Conservation (phyloP, 2,329 filamentous ascomycete genomes). For the Aspergillus clavatus region DNA sequence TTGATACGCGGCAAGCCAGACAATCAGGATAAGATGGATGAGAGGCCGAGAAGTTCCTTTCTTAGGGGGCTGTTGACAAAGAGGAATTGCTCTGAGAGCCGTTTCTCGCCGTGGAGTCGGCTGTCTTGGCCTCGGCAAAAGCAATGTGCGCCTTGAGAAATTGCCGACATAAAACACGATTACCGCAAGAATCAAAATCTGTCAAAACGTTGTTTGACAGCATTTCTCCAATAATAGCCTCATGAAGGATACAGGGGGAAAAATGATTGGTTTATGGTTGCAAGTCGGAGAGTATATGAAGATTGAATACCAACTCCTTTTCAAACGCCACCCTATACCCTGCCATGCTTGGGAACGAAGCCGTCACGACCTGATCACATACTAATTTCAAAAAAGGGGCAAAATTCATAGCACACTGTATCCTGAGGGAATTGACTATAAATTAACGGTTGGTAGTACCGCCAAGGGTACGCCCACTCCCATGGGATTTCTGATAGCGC, state of each 20-base stretch:
- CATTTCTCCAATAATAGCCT: too few relatives aligned
- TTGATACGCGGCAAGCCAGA: too few relatives aligned
- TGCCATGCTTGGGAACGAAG: constrained; percentile 21
- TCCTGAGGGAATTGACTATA: not conserved
- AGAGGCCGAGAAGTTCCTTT: not conserved
- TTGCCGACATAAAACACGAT: not conserved
- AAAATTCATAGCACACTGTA: constrained; percentile 1
- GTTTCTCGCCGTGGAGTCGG: not conserved
- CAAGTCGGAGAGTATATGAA: not conserved
- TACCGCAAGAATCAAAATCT: not conserved
- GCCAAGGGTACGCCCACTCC: constrained; percentile 18
- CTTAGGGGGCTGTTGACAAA: too few relatives aligned
- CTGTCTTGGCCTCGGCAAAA: not conserved
- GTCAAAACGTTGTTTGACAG: too few relatives aligned
- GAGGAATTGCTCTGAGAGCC: too few relatives aligned
- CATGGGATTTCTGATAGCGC: constrained; percentile 9
- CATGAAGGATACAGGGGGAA: too few relatives aligned
- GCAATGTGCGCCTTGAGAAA: not conserved
- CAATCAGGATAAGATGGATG: too few relatives aligned
- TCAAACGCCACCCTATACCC: constrained; percentile 22
- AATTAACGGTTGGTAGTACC: constrained; percentile 6
- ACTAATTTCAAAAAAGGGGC: constrained; percentile 7
- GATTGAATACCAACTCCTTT: constrained; percentile 4
- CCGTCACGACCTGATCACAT: not conserved
- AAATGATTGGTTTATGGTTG: too few relatives aligned